Percentiles rank a stretch among this genome's conserved stretches.
phyloP scores from a whole-genome alignment of 2,329 filamentous ascomycete species.

The Lachnellula arida region DNA sequence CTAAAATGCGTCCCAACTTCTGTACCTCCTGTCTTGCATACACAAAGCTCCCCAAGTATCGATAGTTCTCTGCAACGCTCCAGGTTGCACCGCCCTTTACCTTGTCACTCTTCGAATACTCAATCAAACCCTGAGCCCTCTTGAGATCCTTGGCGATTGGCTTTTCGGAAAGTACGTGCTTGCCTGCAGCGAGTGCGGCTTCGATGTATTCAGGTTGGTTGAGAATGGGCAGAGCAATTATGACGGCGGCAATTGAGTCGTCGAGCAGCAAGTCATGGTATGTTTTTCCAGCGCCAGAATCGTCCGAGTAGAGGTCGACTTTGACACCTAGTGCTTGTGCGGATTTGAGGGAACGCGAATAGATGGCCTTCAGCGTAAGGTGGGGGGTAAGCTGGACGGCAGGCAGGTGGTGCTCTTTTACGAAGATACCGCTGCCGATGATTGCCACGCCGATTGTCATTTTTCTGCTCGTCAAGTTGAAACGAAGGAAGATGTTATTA shows the following conservation, averaged over 20 bases:
- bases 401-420: constrained; percentile 52
- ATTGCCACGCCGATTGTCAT: constrained; percentile 51
- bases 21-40: constrained; percentile 47
- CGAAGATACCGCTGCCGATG: constrained; percentile 60
- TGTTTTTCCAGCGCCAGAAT: constrained; percentile 29
- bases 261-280: constrained; percentile 40
- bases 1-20: constrained; percentile 48
- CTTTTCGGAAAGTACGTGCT: constrained; percentile 52
- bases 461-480: constrained; percentile 1
- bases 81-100: constrained; percentile 40
- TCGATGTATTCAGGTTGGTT: constrained; percentile 45
- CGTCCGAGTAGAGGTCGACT: constrained; percentile 31
- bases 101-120: constrained; percentile 39
- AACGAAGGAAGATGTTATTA: neutral
- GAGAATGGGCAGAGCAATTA: constrained; percentile 45
- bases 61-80: constrained; percentile 68
- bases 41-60: constrained; percentile 53
- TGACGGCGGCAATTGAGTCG: constrained; percentile 32
- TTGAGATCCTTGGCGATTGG: constrained; percentile 47
- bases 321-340: constrained; percentile 38
- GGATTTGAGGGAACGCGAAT: constrained; percentile 32
- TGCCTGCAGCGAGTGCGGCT: constrained; percentile 44
- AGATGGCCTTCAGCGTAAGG: constrained; percentile 48
- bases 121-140: constrained; percentile 43
- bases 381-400: constrained; percentile 50